A percentile compares a stretch with the other conserved stretches of the same genome.
These are phyloP conservation scores for Amanita exitialis DNA, from an alignment of 768 basidiomycete genomes.

Conservation along the genomic window DNA sequence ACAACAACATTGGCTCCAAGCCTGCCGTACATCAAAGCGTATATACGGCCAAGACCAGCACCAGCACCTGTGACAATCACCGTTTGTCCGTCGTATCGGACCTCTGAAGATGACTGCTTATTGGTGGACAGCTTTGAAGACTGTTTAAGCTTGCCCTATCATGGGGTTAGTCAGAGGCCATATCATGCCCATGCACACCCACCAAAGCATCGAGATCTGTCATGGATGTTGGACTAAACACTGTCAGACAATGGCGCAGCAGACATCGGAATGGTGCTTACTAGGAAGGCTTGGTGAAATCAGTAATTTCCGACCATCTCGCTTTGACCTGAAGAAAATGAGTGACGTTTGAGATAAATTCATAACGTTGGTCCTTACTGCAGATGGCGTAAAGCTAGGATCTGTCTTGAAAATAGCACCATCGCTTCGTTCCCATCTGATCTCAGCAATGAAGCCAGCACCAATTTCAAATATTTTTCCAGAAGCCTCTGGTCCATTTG, in stretches of 20 bases:
- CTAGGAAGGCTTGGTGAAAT: constrained; percentile 69
- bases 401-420: constrained; percentile 89
- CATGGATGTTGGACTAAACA: constrained; percentile 49
- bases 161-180: neutral
- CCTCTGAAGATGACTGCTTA: constrained; percentile 51
- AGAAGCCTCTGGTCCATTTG: constrained; percentile 68
- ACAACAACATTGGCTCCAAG: constrained; percentile 96
- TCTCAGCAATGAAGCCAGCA: constrained; percentile 84
- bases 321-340: constrained; percentile 51
- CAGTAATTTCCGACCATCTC: constrained; percentile 72
- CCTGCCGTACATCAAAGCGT: constrained; percentile 84
- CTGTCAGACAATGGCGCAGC: neutral
- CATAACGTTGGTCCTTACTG: constrained; percentile 33
- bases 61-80: constrained; percentile 94
- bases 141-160: constrained; percentile 46
- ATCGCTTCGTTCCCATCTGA: constrained; percentile 88
- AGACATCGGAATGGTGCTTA: constrained; percentile 25
- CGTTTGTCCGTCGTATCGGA: constrained; percentile 84
- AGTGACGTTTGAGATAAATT: neutral
- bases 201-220: constrained; percentile 56
- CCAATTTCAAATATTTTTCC: constrained; percentile 90
- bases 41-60: constrained; percentile 85
- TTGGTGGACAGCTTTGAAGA: constrained; percentile 61
- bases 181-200: constrained; percentile 6
- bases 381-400: constrained; percentile 85